Percentiles rank a stretch among this genome's conserved stretches.
Conservation (phyloP, 2,329 filamentous ascomycete genomes). For the Aphanocladium album region DNA sequence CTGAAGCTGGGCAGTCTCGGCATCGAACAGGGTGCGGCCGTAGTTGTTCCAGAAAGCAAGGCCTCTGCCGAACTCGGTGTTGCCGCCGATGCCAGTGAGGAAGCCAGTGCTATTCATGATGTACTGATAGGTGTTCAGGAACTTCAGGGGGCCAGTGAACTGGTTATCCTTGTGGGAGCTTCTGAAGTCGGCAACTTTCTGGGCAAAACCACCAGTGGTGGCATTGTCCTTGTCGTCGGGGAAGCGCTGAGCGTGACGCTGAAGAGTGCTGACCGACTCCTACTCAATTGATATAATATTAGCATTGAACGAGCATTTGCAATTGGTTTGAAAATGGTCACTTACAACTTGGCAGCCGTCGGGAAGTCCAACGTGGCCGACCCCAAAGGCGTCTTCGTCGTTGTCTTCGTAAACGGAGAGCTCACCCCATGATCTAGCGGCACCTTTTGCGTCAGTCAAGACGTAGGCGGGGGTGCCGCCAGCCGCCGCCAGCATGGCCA, state of each 20-base stretch:
- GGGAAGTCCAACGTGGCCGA: slow-evolving; percentile 42
- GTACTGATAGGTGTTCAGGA: slow-evolving; percentile 49
- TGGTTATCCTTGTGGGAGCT: slow-evolving; percentile 28
- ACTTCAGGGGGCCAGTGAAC: slow-evolving; percentile 42
- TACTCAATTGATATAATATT: not conserved
- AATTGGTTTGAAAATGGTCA: not conserved
- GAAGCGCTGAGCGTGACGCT: slow-evolving; percentile 51
- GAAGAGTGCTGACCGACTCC: slow-evolving; percentile 47
- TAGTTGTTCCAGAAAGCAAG: slow-evolving; percentile 50
- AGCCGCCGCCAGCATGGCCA: not conserved
- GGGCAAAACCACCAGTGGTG: slow-evolving; percentile 43
- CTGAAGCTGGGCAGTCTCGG: slow-evolving; percentile 38
- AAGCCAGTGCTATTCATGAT: slow-evolving; percentile 34
- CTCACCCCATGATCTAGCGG: slow-evolving; percentile 38
- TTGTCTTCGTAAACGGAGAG: slow-evolving; percentile 44
- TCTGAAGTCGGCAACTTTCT: slow-evolving; percentile 43
- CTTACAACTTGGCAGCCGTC: slow-evolving; percentile 37
- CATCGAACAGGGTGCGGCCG: slow-evolving; percentile 48
- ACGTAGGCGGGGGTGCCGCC: slow-evolving; percentile 9
- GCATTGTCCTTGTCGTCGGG: slow-evolving; percentile 42
- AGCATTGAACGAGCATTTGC: not conserved
- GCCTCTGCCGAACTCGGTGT: slow-evolving; percentile 44
- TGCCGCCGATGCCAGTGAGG: slow-evolving; percentile 44
- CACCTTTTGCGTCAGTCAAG: slow-evolving; percentile 25
- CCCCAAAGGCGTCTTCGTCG: slow-evolving; percentile 39